These are phyloP conservation scores for Arthroderma sp. DNA, from an alignment of 2,329 filamentous ascomycete genomes.

Conservation along the genomic window DNA sequence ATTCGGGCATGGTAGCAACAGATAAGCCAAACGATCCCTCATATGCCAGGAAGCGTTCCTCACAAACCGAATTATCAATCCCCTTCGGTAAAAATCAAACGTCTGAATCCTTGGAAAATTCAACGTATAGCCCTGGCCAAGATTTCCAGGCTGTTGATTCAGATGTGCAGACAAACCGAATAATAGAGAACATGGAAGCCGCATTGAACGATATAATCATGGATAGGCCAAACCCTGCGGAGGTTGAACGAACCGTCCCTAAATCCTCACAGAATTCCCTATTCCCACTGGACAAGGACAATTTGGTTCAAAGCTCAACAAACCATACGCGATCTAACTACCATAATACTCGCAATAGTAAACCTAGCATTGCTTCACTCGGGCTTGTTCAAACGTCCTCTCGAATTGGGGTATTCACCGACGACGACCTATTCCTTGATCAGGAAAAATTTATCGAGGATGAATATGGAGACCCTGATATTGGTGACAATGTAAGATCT, in stretches of 20 bases:
- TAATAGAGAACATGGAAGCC: slow-evolving; percentile 86
- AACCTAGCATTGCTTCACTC: slow-evolving; percentile 79
- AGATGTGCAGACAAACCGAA: slow-evolving; percentile 54
- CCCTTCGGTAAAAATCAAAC: slow-evolving; percentile 73
- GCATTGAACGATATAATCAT: slow-evolving; percentile 88
- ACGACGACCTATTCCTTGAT: slow-evolving; percentile 84
- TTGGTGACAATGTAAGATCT: slow-evolving; percentile 43
- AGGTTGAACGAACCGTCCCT: slow-evolving; percentile 23
- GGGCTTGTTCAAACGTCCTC: slow-evolving; percentile 80
- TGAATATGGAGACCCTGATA: slow-evolving; percentile 61
- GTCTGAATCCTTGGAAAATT: slow-evolving; percentile 59
- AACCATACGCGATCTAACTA: slow-evolving; percentile 39
- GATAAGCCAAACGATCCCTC: slow-evolving; percentile 38
- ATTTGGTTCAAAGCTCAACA: slow-evolving; percentile 44
- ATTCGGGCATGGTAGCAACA: slow-evolving; percentile 42
- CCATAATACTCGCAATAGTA: slow-evolving; percentile 41
- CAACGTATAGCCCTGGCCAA: slow-evolving; percentile 65
- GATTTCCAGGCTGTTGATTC: slow-evolving; percentile 45
- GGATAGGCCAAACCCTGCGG: slow-evolving; percentile 43
- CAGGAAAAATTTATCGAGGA: slow-evolving; percentile 67
- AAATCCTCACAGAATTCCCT: slow-evolving; percentile 33
- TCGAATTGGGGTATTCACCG: slow-evolving; percentile 80
- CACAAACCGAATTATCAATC: slow-evolving; percentile 50
- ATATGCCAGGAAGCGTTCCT: slow-evolving; percentile 46
- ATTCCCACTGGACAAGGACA: slow-evolving; percentile 46